These are phyloP conservation scores for Heritiera fomes DNA, from an alignment of 345 rosid species.

Conservation along the genomic window DNA sequence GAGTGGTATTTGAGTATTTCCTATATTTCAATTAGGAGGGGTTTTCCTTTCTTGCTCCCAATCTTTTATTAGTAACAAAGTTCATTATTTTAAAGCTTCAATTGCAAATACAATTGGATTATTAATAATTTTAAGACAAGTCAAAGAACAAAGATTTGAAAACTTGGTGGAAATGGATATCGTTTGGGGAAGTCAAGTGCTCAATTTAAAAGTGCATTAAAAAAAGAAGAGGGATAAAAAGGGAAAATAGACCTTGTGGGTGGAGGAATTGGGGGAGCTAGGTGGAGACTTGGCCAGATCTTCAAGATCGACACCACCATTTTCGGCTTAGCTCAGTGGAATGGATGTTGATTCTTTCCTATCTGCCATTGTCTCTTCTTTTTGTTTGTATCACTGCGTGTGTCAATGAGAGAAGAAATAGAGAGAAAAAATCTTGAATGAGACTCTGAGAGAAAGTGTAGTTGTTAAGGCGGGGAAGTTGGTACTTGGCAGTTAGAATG, in stretches of 20 bases:
- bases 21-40: not conserved
- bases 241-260: slow-evolving; percentile 51
- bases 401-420: not conserved
- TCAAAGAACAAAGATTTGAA: slow-evolving; percentile 7
- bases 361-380: slow-evolving; percentile 46
- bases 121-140: not conserved
- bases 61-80: not conserved
- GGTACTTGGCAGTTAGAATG: too few species aligned
- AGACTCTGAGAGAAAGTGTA: too few species aligned
- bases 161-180: not conserved
- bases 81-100: not conserved
- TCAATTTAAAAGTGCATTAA: not conserved
- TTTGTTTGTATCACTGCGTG: not conserved
- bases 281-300: slow-evolving; percentile 63
- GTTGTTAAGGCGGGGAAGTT: too few species aligned
- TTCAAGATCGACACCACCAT: slow-evolving; percentile 51
- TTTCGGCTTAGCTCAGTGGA: slow-evolving; percentile 55
- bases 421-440: too few species aligned
- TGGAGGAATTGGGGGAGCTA: slow-evolving; percentile 53
- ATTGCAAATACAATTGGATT: not conserved
- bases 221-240: not conserved
- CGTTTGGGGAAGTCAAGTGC: not conserved
- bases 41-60: too few species aligned
- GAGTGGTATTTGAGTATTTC: not conserved
- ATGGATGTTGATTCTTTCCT: slow-evolving; percentile 58